These are phyloP conservation scores for Cucumis variabilis DNA, from an alignment of 331 rosid genomes.

Conservation along the genomic window DNA sequence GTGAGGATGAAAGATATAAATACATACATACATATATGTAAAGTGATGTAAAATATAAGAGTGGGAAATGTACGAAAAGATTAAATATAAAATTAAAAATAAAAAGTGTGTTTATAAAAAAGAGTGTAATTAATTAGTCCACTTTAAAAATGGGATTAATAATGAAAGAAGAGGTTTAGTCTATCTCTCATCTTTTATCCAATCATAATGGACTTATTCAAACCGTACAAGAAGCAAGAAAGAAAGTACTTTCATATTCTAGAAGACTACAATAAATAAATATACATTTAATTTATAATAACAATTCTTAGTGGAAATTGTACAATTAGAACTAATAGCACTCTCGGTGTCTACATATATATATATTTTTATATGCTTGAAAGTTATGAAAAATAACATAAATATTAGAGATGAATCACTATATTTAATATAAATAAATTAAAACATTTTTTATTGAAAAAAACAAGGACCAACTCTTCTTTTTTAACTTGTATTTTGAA, in stretches of 20 bases:
- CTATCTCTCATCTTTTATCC: not conserved
- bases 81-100: not conserved
- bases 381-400: too few species aligned
- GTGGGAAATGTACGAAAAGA: not conserved
- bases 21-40: too few species aligned
- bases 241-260: conserved; percentile 24
- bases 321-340: not conserved
- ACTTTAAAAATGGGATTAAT: not conserved
- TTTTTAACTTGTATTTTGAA: too few species aligned
- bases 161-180: not conserved
- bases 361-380: too few species aligned
- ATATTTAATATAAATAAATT: too few species aligned
- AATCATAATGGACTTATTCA: conserved; percentile 26
- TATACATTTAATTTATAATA: not conserved
- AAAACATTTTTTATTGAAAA: too few species aligned
- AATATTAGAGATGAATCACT: too few species aligned
- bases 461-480: too few species aligned
- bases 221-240: conserved; percentile 14
- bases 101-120: not conserved
- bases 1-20: too few species aligned
- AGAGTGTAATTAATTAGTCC: not conserved
- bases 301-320: not conserved
- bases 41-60: not conserved
- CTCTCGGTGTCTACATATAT: too few species aligned
- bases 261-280: not conserved